Base-by-base conservation (phyloP, 2,329 filamentous ascomycete genomes). In the Coniochaeta ligniaria region DNA sequence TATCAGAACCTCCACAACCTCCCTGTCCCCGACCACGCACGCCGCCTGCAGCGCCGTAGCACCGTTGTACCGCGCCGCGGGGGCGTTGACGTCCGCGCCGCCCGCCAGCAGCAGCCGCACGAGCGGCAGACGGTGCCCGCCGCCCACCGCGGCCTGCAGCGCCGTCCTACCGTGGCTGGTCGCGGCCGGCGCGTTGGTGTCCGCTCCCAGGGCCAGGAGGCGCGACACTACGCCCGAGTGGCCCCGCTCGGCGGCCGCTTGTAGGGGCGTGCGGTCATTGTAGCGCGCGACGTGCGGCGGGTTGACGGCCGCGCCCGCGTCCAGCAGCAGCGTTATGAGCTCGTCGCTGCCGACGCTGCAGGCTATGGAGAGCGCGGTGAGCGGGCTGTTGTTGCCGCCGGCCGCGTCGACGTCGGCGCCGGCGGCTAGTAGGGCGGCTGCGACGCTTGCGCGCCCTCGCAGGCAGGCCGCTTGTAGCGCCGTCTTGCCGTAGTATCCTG, bases 361-460 rank as follows among this genome's bases (percentile, higher is more conserved):
- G 69, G 70, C 75, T 62, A 65, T 67, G 69, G 66, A 78, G 68
- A 72, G 75, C 64, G 68, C 76, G 70, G 64, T 81, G 70, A 62
- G 71, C 64, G 60, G 74, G 73, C 64, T 72, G 67, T 67, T 72
- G 38, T 71, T 73, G 9, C 70, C 67, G 57, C 67, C 70, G 60
- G 66, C 69, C 62, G 71, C 70, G 58, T 76, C 66, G 22, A 73
- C 67, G 26, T 71, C 65, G 3, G 73, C 73, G 1, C 71, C 72
- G 9, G 67, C 67, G 4, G 62, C 64, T 1, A 77, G 62, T 6
- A 77, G 66, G 1, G 64, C 52, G 31, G 61, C 55, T 12, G 68
- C 70, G 9, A 73, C 66, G 1, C 65, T 65, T 5, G 62, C 45
- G 57, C 74, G 65, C 1, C 67, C 65, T 0, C 57, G 58, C n/a